Conservation (phyloP, 257 asterid species). For the Gentiana macrophylla region DNA sequence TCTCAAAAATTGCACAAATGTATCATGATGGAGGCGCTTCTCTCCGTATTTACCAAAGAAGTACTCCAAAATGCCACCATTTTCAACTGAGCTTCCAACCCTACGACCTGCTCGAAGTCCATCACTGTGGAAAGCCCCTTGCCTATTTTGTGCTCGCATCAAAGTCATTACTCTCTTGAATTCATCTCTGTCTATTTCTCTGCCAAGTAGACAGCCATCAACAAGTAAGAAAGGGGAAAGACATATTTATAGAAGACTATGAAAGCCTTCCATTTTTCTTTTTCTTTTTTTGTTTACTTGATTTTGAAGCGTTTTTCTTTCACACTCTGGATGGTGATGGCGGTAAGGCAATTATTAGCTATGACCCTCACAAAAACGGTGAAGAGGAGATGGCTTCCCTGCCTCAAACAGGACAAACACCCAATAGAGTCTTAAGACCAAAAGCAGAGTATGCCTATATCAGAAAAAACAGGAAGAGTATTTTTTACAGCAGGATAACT, state of each 20-base stretch:
- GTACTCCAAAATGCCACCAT: conserved; percentile 70
- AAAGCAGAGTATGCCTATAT: no score
- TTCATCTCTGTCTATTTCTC: conserved; percentile 67
- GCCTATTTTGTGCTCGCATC: conserved; percentile 87
- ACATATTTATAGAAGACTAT: background rate
- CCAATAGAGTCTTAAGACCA: no score
- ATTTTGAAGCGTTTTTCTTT: background rate
- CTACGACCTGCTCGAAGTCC: conserved; percentile 73
- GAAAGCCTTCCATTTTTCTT: background rate
- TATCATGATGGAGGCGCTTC: conserved; percentile 50
- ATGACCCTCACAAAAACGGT: no score
- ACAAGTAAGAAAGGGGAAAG: background rate
- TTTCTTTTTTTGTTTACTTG: background rate
- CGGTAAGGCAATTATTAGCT: no score
- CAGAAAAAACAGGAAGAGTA: no score
- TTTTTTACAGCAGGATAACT: no score
- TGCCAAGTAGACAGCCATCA: conserved; percentile 16
- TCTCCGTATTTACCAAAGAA: conserved; percentile 74
- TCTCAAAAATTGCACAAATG: conserved; percentile 59
- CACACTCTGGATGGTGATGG: no score
- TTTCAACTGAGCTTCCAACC: conserved; percentile 54
- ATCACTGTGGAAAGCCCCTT: conserved; percentile 60
- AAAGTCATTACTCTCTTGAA: conserved; percentile 81
- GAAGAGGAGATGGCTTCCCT: no score
- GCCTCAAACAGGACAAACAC: no score